phyloP scores from a whole-genome alignment of 2,329 filamentous ascomycete species.

The Macrophomina phaseolina region DNA sequence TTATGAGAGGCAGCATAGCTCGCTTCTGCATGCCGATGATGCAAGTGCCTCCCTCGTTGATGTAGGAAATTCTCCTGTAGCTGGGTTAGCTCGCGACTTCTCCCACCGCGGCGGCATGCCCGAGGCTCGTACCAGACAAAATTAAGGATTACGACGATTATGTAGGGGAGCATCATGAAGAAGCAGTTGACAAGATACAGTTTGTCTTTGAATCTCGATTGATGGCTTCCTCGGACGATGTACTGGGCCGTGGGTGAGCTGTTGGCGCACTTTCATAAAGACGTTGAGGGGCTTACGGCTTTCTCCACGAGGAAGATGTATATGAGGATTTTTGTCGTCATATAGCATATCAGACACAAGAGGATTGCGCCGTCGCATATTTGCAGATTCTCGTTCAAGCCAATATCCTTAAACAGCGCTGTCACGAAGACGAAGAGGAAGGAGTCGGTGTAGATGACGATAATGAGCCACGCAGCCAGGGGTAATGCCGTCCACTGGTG shows the following conservation, averaged over 20 bases:
- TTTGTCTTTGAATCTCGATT: not conserved
- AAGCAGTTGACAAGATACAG: conserved; percentile 19
- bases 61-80: conserved; percentile 61
- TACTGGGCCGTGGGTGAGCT: not conserved
- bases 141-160: not conserved
- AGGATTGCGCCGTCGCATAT: conserved; percentile 65
- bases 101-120: not conserved
- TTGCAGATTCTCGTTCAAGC: conserved; percentile 56
- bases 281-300: not conserved
- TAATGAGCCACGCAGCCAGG: conserved; percentile 50
- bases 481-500: conserved; percentile 34
- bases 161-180: conserved; percentile 13
- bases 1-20: conserved; percentile 66
- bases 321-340: conserved; percentile 17
- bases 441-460: conserved; percentile 66
- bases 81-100: not conserved
- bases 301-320: conserved; percentile 22
- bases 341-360: conserved; percentile 46
- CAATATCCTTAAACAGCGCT: conserved; percentile 62
- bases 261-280: too few relatives aligned
- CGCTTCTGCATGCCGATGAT: conserved; percentile 66
- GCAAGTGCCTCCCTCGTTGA: conserved; percentile 55
- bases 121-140: not conserved
- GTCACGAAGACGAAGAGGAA: conserved; percentile 65
- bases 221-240: not conserved